Conservation (phyloP, 2,329 filamentous ascomycete genomes). For the Penicillium sp. region DNA sequence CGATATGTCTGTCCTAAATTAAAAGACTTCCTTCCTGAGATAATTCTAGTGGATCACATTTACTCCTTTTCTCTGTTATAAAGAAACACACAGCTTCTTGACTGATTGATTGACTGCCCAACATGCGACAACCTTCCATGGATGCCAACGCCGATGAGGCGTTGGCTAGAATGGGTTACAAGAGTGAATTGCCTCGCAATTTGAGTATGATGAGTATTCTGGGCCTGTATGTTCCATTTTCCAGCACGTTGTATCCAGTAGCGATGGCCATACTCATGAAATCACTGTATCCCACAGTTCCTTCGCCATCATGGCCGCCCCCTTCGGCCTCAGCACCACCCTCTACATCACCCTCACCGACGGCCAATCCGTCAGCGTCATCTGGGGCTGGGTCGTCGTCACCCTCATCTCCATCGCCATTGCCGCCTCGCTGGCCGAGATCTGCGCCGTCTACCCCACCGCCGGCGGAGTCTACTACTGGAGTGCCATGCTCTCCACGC, state of each 20-base stretch:
- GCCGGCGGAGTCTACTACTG: conserved; percentile 64
- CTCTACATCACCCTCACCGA: conserved; percentile 60
- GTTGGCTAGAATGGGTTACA: conserved; percentile 60
- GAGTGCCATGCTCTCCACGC: conserved; percentile 59
- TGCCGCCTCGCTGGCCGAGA: conserved; percentile 59
- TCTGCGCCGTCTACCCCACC: conserved; percentile 60
- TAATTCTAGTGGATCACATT: no score
- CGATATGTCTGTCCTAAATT: no score
- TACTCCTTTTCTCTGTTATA: no score
- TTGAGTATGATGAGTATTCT: conserved; percentile 62
- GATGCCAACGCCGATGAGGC: conserved; percentile 48
- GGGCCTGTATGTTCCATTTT: no score
- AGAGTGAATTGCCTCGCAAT: conserved; percentile 56
- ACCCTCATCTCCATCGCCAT: conserved; percentile 56
- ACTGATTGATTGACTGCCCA: not conserved
- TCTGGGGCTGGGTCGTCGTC: conserved; percentile 62
- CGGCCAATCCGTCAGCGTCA: conserved; percentile 59
- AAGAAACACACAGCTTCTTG: no score
- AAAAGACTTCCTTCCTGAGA: no score
- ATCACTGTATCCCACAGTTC: no score
- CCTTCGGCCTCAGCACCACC: conserved; percentile 60
- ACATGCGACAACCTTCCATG: conserved; percentile 18
- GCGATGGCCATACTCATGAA: no score
- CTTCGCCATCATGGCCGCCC: conserved; percentile 67
- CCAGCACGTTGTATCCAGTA: no score